phyloP scores from a whole-genome alignment of 345 rosid species.

The Dipteronia sinensis region DNA sequence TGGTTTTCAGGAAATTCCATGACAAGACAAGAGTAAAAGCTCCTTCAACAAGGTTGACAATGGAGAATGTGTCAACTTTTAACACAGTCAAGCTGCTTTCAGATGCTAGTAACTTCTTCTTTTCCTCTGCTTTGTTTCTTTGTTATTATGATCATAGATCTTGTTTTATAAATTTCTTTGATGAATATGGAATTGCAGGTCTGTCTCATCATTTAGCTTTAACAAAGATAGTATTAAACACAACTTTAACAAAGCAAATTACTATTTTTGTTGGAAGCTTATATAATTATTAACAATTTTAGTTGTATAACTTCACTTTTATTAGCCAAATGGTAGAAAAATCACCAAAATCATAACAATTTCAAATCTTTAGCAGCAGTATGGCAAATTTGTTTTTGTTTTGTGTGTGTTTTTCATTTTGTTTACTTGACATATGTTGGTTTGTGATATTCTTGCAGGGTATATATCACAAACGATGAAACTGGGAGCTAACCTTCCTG shows the following conservation, averaged over 20 bases:
- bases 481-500: slow-evolving; percentile 58
- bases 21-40: slow-evolving; percentile 8
- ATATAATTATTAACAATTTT: no score
- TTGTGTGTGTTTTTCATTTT: neutral
- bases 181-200: neutral
- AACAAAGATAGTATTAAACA: no score
- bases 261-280: no score
- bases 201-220: neutral
- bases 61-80: slow-evolving; percentile 32
- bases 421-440: neutral
- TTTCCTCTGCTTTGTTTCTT: neutral
- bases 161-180: neutral
- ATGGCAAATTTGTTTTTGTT: no score
- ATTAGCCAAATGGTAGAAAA: no score
- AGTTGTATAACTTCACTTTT: no score
- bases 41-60: slow-evolving; percentile 31
- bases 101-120: slow-evolving; percentile 57
- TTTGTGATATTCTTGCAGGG: slow-evolving; percentile 35
- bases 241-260: no score
- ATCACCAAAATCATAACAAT: no score
- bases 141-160: neutral
- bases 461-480: slow-evolving; percentile 67
- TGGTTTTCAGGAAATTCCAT: slow-evolving; percentile 31
- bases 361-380: no score
- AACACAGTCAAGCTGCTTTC: slow-evolving; percentile 57